These are phyloP conservation scores for Cladophialophora carrionii DNA, from an alignment of 2,329 filamentous ascomycete species.

Conservation along the genomic window DNA sequence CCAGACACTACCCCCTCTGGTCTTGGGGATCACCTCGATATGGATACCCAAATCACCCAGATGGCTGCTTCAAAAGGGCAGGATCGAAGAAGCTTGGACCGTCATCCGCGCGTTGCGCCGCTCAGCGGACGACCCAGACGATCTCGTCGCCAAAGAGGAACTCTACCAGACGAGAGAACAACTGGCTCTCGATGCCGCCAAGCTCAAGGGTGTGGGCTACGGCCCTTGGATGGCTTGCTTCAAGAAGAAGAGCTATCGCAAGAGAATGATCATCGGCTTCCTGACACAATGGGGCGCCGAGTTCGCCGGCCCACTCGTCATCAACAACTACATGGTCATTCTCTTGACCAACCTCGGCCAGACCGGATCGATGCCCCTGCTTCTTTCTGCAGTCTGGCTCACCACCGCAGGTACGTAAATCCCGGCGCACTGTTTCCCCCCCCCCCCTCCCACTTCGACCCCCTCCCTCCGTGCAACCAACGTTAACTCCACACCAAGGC, in stretches of 20 bases:
- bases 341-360: slow-evolving; percentile 46
- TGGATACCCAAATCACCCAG: slow-evolving; percentile 33
- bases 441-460: neutral
- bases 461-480: no score
- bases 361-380: slow-evolving; percentile 47
- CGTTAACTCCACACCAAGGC: slow-evolving; percentile 14
- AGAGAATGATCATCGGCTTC: slow-evolving; percentile 57
- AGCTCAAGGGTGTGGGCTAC: slow-evolving; percentile 47
- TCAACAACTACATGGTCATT: slow-evolving; percentile 52
- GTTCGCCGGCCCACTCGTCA: slow-evolving; percentile 57
- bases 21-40: slow-evolving; percentile 27
- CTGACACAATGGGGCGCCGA: slow-evolving; percentile 59
- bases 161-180: slow-evolving; percentile 45
- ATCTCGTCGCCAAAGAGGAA: slow-evolving; percentile 45
- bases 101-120: slow-evolving; percentile 50
- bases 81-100: slow-evolving; percentile 36
- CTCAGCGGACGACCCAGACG: slow-evolving; percentile 46
- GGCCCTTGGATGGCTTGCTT: slow-evolving; percentile 53
- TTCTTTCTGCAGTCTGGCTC: slow-evolving; percentile 53
- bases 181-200: slow-evolving; percentile 35
- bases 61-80: slow-evolving; percentile 43
- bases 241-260: slow-evolving; percentile 54
- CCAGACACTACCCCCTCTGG: slow-evolving; percentile 29
- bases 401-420: slow-evolving; percentile 48
- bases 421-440: slow-evolving; percentile 1